Conservation (phyloP, 2,329 filamentous ascomycete species). For the Helotiales sp. region DNA sequence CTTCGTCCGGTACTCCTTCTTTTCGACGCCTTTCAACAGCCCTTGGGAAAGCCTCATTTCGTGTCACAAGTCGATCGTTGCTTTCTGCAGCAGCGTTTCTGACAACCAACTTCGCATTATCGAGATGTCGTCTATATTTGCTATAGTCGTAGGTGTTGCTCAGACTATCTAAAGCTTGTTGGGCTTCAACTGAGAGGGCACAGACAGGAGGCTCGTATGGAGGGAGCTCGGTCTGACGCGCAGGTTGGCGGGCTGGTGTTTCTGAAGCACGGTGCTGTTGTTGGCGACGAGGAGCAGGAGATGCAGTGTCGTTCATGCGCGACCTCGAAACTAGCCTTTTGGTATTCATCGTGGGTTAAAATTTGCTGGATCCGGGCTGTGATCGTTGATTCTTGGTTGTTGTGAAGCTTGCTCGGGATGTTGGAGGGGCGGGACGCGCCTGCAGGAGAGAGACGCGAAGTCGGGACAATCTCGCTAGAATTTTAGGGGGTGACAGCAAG, state of each 20-base stretch:
- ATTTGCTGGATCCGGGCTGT: neutral
- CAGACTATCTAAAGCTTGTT: constrained; percentile 52
- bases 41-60: constrained; percentile 34
- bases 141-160: constrained; percentile 48
- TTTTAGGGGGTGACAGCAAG: neutral
- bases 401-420: neutral
- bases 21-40: constrained; percentile 39
- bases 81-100: constrained; percentile 55
- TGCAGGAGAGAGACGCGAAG: neutral
- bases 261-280: constrained; percentile 23
- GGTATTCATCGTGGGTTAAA: constrained; percentile 25
- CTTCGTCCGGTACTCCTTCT: constrained; percentile 42
- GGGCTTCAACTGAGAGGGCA: constrained; percentile 54
- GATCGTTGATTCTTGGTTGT: neutral
- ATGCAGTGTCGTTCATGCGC: constrained; percentile 29
- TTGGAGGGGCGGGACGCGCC: neutral
- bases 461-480: neutral
- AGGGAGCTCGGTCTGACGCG: constrained; percentile 45
- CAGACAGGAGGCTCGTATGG: constrained; percentile 58
- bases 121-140: constrained; percentile 54
- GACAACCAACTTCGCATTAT: constrained; percentile 52
- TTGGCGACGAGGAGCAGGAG: constrained; percentile 27
- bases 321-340: constrained; percentile 32
- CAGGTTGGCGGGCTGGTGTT: constrained; percentile 17
- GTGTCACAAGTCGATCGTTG: constrained; percentile 56